Base-by-base conservation (phyloP, 495 filamentous ascomycete species). In the Bryoglossum gracile region DNA sequence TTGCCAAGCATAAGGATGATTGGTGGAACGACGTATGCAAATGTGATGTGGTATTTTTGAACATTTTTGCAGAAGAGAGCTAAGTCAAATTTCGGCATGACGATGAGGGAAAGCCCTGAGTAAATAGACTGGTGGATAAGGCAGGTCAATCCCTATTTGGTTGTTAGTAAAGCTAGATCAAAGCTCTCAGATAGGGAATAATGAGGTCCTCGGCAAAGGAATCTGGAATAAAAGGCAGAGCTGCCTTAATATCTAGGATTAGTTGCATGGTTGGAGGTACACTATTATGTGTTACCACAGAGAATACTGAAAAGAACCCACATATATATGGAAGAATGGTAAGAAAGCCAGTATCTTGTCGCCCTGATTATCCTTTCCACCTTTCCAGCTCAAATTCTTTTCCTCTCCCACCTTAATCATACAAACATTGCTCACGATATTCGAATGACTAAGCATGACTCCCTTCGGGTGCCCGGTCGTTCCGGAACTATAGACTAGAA, bases 301-400 rank as follows among this genome's bases (percentile, higher is more conserved):
- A 46, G 21, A 57, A 58, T 67, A 46, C 26, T 61, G 35, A 13
- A 54, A 17, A 2, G 18, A 37, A 43, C 39, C 9, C 52, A 59
- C 87, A 57, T 95, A 97, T 50, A 83, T 92, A 65, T 97, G 91
- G 67, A 89, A 96, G 62, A 98, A 95, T 0, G 92, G 76, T n/a
- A 96, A 59, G 49, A 96, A 83, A 1, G 83, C 88, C 33, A 96
- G 58, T 16, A 92, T 62, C 16, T 71, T 77, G 58, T 94, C 87
- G 1, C 84, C 82, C 34, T 78, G 66, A 0, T 78, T 78, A 61
- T 82, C 77, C 13, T 61, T 50, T 2, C 82, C 79, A 5, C 77
- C 78, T 36, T 81, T 66, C 64, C 79, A 80, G 2, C 60, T 70
- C 49, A 88, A 60, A 36, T 84, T 70, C 1, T 66, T 67, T 1